Base-by-base conservation (phyloP, 73 alveolate genomes). In the Paramecium sexaurelia region DNA sequence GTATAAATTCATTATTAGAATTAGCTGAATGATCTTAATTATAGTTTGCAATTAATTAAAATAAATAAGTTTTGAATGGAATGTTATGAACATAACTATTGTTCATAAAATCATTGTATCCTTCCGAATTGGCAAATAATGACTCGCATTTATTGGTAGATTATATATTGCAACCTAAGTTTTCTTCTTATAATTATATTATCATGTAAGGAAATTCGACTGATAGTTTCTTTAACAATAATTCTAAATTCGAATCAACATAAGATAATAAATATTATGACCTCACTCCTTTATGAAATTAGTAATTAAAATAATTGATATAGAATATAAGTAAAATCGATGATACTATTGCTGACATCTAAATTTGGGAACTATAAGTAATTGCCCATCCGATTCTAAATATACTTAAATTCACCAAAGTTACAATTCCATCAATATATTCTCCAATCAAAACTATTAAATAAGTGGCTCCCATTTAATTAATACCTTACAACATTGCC, bases 401-500 rank as follows among this genome's bases (percentile, higher is more conserved):
- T 61, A 61, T 26, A 29, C 47, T 61, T 61, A 61, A 61, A 61
- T 61, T 61, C 24, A 61, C 26, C 9, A 61, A 29, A 10, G 83
- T 61, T 7, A 61, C 26, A 22, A 61, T 32, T 17, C 83, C 83
- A 24, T 61, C 83, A 29, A 61, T 22, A 26, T 61, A 61, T 26
- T 61, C 83, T 11, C 83, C 83, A 10, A 61, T 32, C 29, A 61
- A 24, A 2, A 32, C 83, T 8, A 61, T 9, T 13, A 61, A 29
- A 27, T 26, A 29, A 3, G 83, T 61, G 9, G 43, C 39, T 1
- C 47, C 83, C 83, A 61, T 61, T 61, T 26, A 13, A 32, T 61
- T 61, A 13, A 61, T 29, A 10, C 83, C 83, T 11, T 61, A n/a
- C 13, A 61, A 32, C 83, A 61, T 61, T 7, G 83, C 83, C 83